Evolutionary conservation across 208 protist genomes (phyloP).

Genomic region (Phytomonas francai): DNA sequence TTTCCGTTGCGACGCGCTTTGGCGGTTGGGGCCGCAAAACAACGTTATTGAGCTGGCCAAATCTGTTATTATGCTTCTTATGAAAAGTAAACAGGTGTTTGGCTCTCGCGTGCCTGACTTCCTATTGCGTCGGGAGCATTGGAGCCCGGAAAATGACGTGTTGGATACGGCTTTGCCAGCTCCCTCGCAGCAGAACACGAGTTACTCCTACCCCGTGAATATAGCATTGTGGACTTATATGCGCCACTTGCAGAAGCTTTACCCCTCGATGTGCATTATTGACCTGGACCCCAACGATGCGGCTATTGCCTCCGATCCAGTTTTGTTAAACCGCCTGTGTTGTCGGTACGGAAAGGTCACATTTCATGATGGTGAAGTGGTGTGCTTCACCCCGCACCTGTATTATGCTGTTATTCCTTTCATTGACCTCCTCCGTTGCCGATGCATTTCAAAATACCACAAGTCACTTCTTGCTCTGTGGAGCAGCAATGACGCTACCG

Average conservation of each 20-base stretch:
- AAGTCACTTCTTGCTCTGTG: constrained; percentile 1
- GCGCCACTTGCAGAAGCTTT: constrained; percentile 40
- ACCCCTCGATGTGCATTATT: constrained; percentile 60
- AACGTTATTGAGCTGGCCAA: constrained; percentile 51
- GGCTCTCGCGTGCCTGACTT: constrained; percentile 77
- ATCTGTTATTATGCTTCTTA: constrained; percentile 55
- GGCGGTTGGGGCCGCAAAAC: constrained; percentile 27
- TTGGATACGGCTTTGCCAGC: constrained; percentile 54
- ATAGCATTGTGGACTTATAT: constrained; percentile 58
- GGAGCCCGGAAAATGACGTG: constrained; percentile 57
- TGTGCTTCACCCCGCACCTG: constrained; percentile 53
- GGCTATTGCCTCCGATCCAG: constrained; percentile 38
- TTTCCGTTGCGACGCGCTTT: constrained; percentile 44
- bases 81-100: constrained; percentile 77
- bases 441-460: constrained; percentile 14
- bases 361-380: constrained; percentile 20
- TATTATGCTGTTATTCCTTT: constrained; percentile 66
- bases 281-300: constrained; percentile 60
- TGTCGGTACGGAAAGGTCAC: constrained; percentile 84
- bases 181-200: constrained; percentile 17
- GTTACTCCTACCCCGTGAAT: constrained; percentile 34
- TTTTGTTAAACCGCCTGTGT: constrained; percentile 58
- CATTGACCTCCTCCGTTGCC: constrained; percentile 31
- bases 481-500: constrained; percentile 12
- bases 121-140: constrained; percentile 45